A percentile compares a stretch with the other conserved stretches of the same genome.
phyloP scores from a whole-genome alignment of 2,329 filamentous ascomycete genomes.

The Scedosporium dehoogii region DNA sequence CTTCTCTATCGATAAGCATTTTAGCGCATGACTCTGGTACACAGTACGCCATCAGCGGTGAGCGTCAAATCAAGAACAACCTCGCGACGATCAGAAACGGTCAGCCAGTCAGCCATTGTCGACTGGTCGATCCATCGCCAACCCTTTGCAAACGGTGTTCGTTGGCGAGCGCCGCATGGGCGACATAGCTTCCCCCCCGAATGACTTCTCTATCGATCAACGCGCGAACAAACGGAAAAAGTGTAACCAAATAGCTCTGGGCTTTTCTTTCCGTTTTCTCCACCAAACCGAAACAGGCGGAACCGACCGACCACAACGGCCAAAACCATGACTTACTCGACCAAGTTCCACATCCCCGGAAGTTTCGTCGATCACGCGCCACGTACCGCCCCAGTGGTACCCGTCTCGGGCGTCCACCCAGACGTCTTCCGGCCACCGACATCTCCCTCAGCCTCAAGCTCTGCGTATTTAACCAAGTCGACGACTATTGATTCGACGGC shows the following conservation, averaged over 20 bases:
- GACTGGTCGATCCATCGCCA: background rate
- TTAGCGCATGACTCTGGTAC: background rate
- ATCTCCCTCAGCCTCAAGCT: slow-evolving; percentile 27
- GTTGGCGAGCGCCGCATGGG: too few relatives aligned
- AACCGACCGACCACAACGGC: background rate
- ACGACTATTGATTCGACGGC: slow-evolving; percentile 11
- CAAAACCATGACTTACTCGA: slow-evolving; percentile 19
- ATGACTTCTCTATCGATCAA: background rate
- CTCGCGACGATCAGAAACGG: background rate
- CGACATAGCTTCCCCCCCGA: too few relatives aligned
- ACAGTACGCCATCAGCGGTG: background rate
- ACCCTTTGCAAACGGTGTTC: too few relatives aligned
- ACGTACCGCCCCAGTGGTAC: slow-evolving; percentile 12
- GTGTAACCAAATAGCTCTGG: background rate
- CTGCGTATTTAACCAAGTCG: slow-evolving; percentile 17
- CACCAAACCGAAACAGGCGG: background rate
- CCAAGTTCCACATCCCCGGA: slow-evolving; percentile 23
- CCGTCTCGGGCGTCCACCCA: slow-evolving; percentile 23
- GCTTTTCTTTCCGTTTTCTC: background rate
- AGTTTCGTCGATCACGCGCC: slow-evolving; percentile 20
- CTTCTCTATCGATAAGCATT: background rate
- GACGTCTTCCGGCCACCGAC: slow-evolving; percentile 37
- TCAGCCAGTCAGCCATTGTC: background rate
- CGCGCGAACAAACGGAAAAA: background rate
- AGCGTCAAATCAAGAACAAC: background rate